Conservation (phyloP, 441 rosid genomes). For the Gossypium laxum region DNA sequence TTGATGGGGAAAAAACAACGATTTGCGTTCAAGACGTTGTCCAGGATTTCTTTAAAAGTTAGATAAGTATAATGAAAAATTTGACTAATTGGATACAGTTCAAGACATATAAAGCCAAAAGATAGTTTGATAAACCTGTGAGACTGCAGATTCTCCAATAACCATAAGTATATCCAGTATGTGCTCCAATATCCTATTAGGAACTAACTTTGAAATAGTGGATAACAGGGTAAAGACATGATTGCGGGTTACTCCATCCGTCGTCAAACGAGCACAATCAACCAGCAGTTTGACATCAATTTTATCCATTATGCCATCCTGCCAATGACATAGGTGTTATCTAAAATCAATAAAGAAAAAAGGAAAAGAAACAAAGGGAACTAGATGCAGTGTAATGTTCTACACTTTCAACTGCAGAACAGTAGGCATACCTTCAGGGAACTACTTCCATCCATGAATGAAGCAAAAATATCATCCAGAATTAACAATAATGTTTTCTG, state of each 20-base stretch:
- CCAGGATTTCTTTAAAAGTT: background rate
- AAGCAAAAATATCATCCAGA: constrained; percentile 59
- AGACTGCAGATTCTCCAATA: constrained; percentile 72
- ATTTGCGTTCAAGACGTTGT: background rate
- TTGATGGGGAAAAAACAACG: background rate
- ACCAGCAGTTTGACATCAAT: constrained; percentile 57
- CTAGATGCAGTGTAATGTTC: background rate
- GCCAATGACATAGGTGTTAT: constrained; percentile 17
- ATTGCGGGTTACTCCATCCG: constrained; percentile 58
- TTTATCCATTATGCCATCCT: constrained; percentile 44
- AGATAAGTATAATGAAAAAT: background rate
- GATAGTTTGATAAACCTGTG: constrained; percentile 57
- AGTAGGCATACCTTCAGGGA: constrained; percentile 46
- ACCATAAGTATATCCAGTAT: constrained; percentile 53
- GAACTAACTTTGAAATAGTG: constrained; percentile 51
- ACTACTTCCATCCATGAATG: constrained; percentile 23
- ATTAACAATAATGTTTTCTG: constrained; percentile 61
- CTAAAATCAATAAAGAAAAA: constrained; percentile 14
- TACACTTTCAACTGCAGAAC: constrained; percentile 8
- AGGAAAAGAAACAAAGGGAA: constrained; percentile 5
- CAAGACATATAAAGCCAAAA: background rate
- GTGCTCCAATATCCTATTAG: constrained; percentile 60
- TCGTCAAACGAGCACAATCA: constrained; percentile 48
- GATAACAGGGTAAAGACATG: constrained; percentile 60
- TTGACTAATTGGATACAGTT: background rate